These are phyloP conservation scores for Boletus nobilissimus DNA, from an alignment of 1,284 basidiomycete genomes.

Conservation along the genomic window DNA sequence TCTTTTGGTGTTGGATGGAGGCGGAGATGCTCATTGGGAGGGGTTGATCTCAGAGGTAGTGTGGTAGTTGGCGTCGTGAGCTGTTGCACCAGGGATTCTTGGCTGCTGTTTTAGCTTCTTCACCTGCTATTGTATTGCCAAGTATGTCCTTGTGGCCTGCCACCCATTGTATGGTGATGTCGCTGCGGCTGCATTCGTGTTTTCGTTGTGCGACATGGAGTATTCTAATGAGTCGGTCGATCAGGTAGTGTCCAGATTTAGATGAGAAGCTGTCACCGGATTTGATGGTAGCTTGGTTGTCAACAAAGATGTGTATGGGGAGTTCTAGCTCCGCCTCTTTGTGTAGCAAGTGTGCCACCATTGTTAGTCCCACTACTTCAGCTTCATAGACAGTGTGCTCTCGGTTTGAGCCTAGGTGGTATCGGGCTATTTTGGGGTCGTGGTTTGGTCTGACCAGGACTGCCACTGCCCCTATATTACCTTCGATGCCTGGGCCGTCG, in stretches of 20 bases:
- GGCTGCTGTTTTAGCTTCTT: background rate
- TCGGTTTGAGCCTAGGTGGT: background rate
- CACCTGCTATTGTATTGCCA: background rate
- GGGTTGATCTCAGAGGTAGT: background rate
- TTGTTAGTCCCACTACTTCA: background rate
- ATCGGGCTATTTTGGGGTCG: background rate
- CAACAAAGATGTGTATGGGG: background rate
- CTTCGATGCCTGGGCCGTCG: background rate
- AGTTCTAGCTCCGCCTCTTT: fast-evolving
- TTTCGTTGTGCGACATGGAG: background rate
- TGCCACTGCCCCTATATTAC: background rate
- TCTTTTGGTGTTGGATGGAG: background rate
- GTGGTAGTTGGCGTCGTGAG: background rate
- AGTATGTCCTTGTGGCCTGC: background rate
- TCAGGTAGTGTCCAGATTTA: background rate
- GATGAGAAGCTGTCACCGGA: background rate
- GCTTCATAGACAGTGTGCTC: background rate
- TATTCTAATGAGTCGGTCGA: background rate
- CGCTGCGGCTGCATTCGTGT: fast-evolving
- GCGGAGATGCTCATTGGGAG: background rate
- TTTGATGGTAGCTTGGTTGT: background rate
- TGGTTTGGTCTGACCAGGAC: background rate
- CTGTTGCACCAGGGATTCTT: too few relatives aligned
- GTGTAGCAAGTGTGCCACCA: background rate
- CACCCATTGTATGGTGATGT: background rate